phyloP scores from a whole-genome alignment of 805 yeast species.

The Diddensiella caesifluorescens region DNA sequence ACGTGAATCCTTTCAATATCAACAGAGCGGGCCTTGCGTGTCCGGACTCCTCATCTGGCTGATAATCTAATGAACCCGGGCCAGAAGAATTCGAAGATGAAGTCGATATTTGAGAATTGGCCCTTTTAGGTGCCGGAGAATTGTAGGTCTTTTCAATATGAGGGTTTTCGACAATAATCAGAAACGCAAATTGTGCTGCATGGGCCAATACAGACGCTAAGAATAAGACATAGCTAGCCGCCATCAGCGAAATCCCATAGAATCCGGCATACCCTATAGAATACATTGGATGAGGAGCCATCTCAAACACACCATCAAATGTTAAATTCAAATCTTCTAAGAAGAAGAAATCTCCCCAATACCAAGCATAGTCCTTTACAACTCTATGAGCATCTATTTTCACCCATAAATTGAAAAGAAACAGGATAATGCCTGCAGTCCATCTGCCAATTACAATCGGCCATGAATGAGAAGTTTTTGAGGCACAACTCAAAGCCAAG shows the following conservation, averaged over 20 bases:
- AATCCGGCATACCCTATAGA: conserved; percentile 85
- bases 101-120: not conserved
- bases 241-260: conserved; percentile 74
- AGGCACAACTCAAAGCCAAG: conserved; percentile 45
- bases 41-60: conserved; percentile 1
- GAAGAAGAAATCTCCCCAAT: conserved; percentile 92
- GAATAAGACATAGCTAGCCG: conserved; percentile 67
- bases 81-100: not conserved
- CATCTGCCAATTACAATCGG: conserved; percentile 48
- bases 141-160: conserved; percentile 72
- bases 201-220: conserved; percentile 70
- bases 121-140: conserved; percentile 23
- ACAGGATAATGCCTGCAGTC: conserved; percentile 52
- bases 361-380: conserved; percentile 89
- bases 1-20: conserved; percentile 57
- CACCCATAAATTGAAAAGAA: conserved; percentile 76
- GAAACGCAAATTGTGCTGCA: conserved; percentile 66
- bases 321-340: conserved; percentile 64
- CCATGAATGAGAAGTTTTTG: conserved; percentile 38
- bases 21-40: conserved; percentile 37
- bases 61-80: not conserved
- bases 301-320: conserved; percentile 83
- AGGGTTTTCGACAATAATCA: conserved; percentile 75
- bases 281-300: conserved; percentile 92
- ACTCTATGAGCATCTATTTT: conserved; percentile 83